Evolutionary conservation across 352 stramenopile species (phyloP), one percentile per base, ranked within the genome.

Genomic region (Globisporangium carolinianum): DNA sequence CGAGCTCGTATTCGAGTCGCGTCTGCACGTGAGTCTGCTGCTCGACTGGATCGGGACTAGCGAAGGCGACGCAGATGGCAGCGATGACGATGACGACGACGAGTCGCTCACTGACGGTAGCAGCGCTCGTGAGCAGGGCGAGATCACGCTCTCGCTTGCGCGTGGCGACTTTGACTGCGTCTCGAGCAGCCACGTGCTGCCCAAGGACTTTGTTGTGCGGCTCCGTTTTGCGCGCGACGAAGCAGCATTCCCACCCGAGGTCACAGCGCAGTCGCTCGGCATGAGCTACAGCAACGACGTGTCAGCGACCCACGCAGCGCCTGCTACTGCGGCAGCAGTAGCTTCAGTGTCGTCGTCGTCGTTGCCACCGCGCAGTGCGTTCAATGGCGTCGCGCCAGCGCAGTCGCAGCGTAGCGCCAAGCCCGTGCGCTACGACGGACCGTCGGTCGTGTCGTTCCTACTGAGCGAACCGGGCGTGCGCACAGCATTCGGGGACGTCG

Each of bases 141-240:
- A 86, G 12, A 57, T 71, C 24, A 86, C 71, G 36, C 47, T 95
- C 45, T 70, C 62, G 3, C 62, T 92, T 6, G 73, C 80, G 15
- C 81, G 78, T 10, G 86, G 83, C 12, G 86, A 94, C 54, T 95
- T 95, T 51, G 86, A 95, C 60, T 89, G 69, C 57, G 81, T 93
- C 53, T 91, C 86, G 1, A 74, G 67, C 4, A 81, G 67, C n/a
- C 83, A 90, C 35, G 68, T 68, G 8, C 63, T 92, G 9, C 86
- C 83, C 0, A 83, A 80, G 55, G 61, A 86, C 4, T 95, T 95
- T 57, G 56, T 63, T 5, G 62, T 89, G 15, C 71, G 81, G 12
- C 61, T 95, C 5, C 57, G 73, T 42, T 93, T 75, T 50, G 62
- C 70, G 8, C 78, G 83, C 17, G 60, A 79, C 51, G 57, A 63